Percentiles rank a stretch among this genome's conserved stretches.
These are phyloP conservation scores for Colletotrichum plurivorum DNA, from an alignment of 2,329 filamentous ascomycete genomes.

Conservation along the genomic window DNA sequence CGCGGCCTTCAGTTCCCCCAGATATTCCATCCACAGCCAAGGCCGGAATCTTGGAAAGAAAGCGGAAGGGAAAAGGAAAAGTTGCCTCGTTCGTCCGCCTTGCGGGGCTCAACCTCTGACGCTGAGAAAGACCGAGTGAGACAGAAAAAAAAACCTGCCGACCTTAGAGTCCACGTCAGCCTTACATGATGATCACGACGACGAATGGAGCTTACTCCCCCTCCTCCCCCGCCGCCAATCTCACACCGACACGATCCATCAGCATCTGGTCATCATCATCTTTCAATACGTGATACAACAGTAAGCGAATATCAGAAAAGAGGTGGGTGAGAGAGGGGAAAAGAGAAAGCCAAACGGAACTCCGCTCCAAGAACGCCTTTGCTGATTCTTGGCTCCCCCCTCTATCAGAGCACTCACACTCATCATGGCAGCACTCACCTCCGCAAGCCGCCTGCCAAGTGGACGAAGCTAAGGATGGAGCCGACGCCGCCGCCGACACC, in stretches of 20 bases:
- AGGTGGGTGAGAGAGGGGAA: neutral
- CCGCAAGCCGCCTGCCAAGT: no score
- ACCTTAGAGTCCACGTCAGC: no score
- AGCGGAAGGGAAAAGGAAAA: neutral
- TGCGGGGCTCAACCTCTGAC: no score
- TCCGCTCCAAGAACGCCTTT: neutral
- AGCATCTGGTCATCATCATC: neutral
- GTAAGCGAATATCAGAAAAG: neutral
- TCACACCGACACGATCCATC: neutral
- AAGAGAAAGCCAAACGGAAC: neutral
- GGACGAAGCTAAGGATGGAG: no score
- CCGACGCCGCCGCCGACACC: no score
- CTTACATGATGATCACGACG: no score
- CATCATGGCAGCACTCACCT: neutral
- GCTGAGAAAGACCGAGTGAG: no score
- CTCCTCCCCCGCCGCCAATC: neutral
- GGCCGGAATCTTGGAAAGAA: neutral
- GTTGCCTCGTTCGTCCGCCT: neutral
- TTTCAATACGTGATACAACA: neutral
- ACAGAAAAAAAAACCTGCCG: no score
- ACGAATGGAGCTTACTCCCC: neutral
- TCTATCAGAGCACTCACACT: no score
- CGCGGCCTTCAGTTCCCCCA: no score
- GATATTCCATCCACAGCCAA: no score
- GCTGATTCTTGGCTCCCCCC: neutral